A percentile compares a stretch with the other conserved stretches of the same genome.
Evolutionary conservation across 2,329 filamentous ascomycete genomes (phyloP).

Genomic region (Aureobasidium sp.): DNA sequence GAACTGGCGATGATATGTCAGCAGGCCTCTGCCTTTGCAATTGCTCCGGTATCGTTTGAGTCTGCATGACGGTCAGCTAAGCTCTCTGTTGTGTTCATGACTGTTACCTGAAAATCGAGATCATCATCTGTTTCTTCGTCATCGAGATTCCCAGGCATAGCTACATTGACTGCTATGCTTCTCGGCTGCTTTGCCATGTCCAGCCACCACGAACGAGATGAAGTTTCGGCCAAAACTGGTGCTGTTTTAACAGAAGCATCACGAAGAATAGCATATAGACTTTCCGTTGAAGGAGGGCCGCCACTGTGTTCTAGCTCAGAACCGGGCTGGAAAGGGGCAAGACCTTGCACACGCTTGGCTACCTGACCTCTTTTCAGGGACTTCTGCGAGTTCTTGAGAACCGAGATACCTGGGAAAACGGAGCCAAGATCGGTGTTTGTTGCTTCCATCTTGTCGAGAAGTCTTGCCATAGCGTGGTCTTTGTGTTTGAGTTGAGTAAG

Average conservation of each 20-base stretch:
- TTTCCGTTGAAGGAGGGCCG: background rate
- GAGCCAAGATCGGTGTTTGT: slow-evolving; percentile 49
- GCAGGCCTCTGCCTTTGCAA: slow-evolving; percentile 7
- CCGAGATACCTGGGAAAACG: slow-evolving; percentile 50
- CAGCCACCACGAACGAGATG: background rate
- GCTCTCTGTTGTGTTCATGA: background rate
- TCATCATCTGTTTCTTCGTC: slow-evolving; percentile 13
- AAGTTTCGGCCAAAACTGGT: background rate
- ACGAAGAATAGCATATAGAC: background rate
- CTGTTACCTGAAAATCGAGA: slow-evolving; percentile 9
- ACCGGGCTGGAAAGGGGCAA: slow-evolving; percentile 29
- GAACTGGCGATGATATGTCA: slow-evolving; percentile 8
- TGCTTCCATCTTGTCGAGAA: slow-evolving; percentile 53
- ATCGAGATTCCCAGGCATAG: background rate
- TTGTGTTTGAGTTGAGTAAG: slow-evolving; percentile 48
- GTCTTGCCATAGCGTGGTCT: slow-evolving; percentile 51
- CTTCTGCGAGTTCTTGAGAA: slow-evolving; percentile 39
- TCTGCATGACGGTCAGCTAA: background rate
- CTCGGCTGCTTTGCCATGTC: background rate
- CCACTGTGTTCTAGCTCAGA: background rate
- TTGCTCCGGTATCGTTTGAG: slow-evolving; percentile 11
- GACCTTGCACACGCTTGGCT: slow-evolving; percentile 48
- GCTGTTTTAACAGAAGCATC: background rate
- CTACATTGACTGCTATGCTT: background rate
- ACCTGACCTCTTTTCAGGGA: slow-evolving; percentile 44